Percentiles rank a stretch among this genome's conserved stretches.
phyloP scores from a whole-genome alignment of 768 basidiomycete species.

The Tulasnella sp. region DNA sequence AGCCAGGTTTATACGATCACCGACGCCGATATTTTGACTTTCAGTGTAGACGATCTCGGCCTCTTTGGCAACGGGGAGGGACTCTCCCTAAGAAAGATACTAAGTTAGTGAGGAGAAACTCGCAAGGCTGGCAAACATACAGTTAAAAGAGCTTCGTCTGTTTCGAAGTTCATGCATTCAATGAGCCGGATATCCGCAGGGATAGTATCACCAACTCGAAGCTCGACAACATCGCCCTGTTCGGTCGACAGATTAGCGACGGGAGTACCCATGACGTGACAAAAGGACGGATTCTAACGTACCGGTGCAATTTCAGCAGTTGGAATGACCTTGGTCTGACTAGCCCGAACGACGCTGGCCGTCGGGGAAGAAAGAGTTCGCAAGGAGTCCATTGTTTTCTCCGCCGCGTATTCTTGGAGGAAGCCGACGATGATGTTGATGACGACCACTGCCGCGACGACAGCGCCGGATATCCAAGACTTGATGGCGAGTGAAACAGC shows the following conservation, averaged over 20 bases:
- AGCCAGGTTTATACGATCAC: constrained; percentile 42
- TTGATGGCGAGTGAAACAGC: constrained; percentile 59
- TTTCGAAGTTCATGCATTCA: constrained; percentile 59
- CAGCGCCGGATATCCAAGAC: constrained; percentile 58
- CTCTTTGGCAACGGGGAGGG: constrained; percentile 55
- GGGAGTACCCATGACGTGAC: too few relatives aligned
- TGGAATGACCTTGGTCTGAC: constrained; percentile 49
- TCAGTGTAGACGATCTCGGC: constrained; percentile 52
- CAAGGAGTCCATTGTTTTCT: constrained; percentile 57
- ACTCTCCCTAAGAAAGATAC: too few relatives aligned
- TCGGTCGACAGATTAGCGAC: too few relatives aligned
- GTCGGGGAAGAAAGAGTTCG: constrained; percentile 54
- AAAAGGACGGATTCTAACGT: too few relatives aligned
- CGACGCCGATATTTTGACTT: constrained; percentile 18
- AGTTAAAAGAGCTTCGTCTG: constrained; percentile 69
- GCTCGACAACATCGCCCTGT: constrained; percentile 76
- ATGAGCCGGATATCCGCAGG: constrained; percentile 50
- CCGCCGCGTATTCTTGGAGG: constrained; percentile 54
- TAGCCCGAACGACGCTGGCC: constrained; percentile 51
- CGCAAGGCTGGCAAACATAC: too few relatives aligned
- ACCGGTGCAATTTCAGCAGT: constrained; percentile 52
- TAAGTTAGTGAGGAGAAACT: too few relatives aligned
- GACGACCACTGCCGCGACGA: constrained; percentile 52
- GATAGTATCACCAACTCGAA: constrained; percentile 61
- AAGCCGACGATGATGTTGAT: constrained; percentile 48